Evolutionary conservation across 1,284 basidiomycete genomes (phyloP).

Genomic region (Vanrija pseudolonga): DNA sequence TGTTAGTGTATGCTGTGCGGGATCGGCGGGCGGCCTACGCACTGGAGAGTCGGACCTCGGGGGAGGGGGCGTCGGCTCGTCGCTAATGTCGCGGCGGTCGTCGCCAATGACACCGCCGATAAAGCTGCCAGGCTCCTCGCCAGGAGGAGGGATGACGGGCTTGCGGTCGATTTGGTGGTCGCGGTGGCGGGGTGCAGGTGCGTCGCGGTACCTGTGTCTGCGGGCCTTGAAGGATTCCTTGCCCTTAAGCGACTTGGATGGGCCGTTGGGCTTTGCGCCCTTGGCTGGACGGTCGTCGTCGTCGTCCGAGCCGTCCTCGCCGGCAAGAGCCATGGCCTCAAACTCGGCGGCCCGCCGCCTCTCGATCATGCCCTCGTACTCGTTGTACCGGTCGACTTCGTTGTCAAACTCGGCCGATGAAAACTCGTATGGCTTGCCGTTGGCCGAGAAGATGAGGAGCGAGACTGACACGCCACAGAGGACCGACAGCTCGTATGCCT

Average conservation of each 20-base stretch:
- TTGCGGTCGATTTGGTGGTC: neutral
- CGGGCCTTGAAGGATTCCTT: conserved; percentile 43
- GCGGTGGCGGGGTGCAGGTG: neutral
- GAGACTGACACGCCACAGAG: conserved; percentile 48
- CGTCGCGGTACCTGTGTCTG: conserved; percentile 1
- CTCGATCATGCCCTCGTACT: conserved; percentile 49
- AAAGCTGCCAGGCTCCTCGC: conserved; percentile 21
- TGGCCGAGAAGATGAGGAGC: conserved; percentile 46
- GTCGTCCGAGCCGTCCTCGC: conserved; percentile 44
- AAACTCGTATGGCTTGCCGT: conserved; percentile 49
- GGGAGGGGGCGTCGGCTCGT: neutral
- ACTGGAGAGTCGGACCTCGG: conserved; percentile 4
- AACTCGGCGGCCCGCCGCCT: conserved; percentile 47
- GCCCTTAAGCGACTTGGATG: conserved; percentile 37
- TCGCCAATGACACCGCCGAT: conserved; percentile 30
- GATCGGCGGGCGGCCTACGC: neutral
- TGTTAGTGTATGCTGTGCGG: neutral
- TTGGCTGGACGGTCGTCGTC: conserved; percentile 28
- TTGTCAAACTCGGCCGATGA: conserved; percentile 41
- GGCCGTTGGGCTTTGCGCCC: conserved; percentile 9
- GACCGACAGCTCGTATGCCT: conserved; percentile 49
- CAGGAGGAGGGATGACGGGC: neutral
- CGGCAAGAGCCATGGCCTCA: conserved; percentile 41
- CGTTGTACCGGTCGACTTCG: conserved; percentile 46
- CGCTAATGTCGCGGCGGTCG: conserved; percentile 20